Evolutionary conservation across 2,329 filamentous ascomycete species (phyloP).

Genomic region (Colletotrichum euphorbiae): DNA sequence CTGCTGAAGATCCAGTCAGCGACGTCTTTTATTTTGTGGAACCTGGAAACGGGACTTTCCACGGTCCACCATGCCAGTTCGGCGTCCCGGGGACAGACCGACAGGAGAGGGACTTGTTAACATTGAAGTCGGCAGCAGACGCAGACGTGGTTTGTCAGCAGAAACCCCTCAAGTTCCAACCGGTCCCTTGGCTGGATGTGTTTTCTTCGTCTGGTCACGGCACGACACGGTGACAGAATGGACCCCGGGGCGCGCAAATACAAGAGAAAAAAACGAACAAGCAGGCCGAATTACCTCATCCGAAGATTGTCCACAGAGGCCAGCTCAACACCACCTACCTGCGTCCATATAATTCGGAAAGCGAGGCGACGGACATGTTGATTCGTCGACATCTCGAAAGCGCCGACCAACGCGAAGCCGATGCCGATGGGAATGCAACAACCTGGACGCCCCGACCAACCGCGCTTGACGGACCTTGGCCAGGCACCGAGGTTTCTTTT

Average conservation of each 20-base stretch:
- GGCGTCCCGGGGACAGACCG: too few species aligned
- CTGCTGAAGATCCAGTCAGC: too few species aligned
- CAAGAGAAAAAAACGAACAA: neutral
- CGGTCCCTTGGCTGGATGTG: slow-evolving; percentile 2
- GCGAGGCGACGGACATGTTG: slow-evolving; percentile 26
- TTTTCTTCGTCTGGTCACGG: neutral
- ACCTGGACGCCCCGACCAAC: too few species aligned
- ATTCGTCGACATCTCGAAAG: slow-evolving; percentile 24
- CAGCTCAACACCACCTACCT: too few species aligned
- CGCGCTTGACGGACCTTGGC: too few species aligned
- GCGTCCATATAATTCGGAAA: slow-evolving; percentile 10
- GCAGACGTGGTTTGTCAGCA: slow-evolving; percentile 35
- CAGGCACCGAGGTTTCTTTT: too few species aligned
- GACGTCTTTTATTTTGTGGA: too few species aligned
- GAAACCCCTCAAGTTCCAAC: neutral
- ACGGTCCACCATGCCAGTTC: too few species aligned
- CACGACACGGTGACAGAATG: slow-evolving; percentile 13
- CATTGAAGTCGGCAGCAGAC: neutral
- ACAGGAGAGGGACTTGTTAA: too few species aligned
- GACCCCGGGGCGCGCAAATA: neutral
- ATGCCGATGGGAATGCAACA: neutral
- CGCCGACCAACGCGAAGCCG: too few species aligned
- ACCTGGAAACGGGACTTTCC: too few species aligned
- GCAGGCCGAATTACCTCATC: slow-evolving; percentile 33
- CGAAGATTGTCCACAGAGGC: too few species aligned